Percentiles rank a stretch among this genome's conserved stretches.
Evolutionary conservation across 208 protist species (phyloP).

Genomic region (Wallacemonas sp.): DNA sequence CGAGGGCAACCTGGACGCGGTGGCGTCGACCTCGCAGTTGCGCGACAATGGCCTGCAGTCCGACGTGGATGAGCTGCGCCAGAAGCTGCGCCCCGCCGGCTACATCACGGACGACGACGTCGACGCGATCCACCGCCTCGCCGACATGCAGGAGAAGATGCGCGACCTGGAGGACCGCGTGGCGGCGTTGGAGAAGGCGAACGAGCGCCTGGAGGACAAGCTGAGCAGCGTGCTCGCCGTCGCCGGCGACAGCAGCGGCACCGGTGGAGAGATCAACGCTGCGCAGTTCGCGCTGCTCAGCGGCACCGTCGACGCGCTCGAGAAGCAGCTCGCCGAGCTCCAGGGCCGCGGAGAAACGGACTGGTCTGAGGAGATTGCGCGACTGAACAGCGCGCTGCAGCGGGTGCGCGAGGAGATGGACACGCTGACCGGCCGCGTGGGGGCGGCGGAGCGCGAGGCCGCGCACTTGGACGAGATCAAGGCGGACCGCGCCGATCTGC

Average conservation of each 20-base stretch:
- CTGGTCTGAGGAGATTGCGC: slow-evolving; percentile 49
- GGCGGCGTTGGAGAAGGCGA: slow-evolving; percentile 33
- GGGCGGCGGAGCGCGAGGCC: slow-evolving; percentile 27
- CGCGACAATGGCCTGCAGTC: slow-evolving; percentile 33
- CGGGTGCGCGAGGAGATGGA: slow-evolving; percentile 39
- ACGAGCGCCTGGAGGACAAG: slow-evolving; percentile 49
- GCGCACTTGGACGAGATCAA: slow-evolving; percentile 54
- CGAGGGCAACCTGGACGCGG: slow-evolving; percentile 28
- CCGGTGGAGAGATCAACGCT: slow-evolving; percentile 38
- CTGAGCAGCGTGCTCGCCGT: slow-evolving; percentile 18
- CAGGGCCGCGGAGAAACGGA: slow-evolving; percentile 43
- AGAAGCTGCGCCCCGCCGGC: slow-evolving; percentile 31
- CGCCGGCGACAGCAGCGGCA: slow-evolving; percentile 9
- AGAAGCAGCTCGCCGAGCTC: slow-evolving; percentile 70
- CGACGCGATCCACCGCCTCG: slow-evolving; percentile 26
- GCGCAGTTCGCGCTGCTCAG: slow-evolving; percentile 54
- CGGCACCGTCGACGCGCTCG: slow-evolving; percentile 48
- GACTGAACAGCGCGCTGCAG: slow-evolving; percentile 34
- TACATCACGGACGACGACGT: slow-evolving; percentile 46
- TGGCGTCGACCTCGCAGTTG: slow-evolving; percentile 8
- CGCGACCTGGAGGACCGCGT: slow-evolving; percentile 31
- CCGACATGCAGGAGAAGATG: slow-evolving; percentile 29
- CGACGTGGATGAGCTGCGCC: slow-evolving; percentile 42
- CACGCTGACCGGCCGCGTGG: slow-evolving; percentile 28
- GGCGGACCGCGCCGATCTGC: slow-evolving; percentile 42